Evolutionary conservation across 179 eudicot species (phyloP), one percentile per base, ranked within the genome.

Genomic region (Drosera spatulata): DNA sequence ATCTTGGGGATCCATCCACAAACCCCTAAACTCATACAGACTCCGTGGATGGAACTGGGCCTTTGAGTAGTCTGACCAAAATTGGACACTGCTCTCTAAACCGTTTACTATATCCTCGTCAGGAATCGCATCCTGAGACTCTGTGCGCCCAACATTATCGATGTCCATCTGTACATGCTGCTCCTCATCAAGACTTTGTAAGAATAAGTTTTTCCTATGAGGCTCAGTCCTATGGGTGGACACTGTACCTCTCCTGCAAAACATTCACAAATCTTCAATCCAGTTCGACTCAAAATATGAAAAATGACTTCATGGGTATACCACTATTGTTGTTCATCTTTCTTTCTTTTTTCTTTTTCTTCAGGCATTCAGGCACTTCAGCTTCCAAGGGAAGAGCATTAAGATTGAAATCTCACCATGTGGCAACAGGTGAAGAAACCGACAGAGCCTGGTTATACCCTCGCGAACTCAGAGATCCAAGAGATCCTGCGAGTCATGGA

Each of bases 1-100:
- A 59, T 75, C 74, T 71, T 84, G 65, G 66, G 37, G 48, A 58
- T 82, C 88, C 66, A 64, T 75, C 91, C 95, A 91, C 53, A 80
- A 64, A 39, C 95, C 98, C 66, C 69, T 82, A 59, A 91, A 60
- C 70, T 88, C 96, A 74, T 88, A 91, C 53, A 88, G 60, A 77
- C 96, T 91, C 71, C 70, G 85, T 11, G 96, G 96, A 75, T 91
- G 98, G 75, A 82, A 88, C 62, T 91, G 96, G 59, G 82, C 91
- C 80, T 91, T 91, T 68, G 98, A 85, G 69, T 66, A 88, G 79
- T 88, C 98, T 53, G 98, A 80, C 98, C 98, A 91, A 75, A 60
- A 85, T 49, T 80, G 83, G 62, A 84, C 95, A 54, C 61, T 82
- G 55, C 76, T 84, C 70, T 88, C 98, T 63, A 91, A 79, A 61